A percentile compares a stretch with the other conserved stretches of the same genome.
These are phyloP conservation scores for Brassica nigra DNA, from an alignment of 345 rosid genomes.

Conservation along the genomic window DNA sequence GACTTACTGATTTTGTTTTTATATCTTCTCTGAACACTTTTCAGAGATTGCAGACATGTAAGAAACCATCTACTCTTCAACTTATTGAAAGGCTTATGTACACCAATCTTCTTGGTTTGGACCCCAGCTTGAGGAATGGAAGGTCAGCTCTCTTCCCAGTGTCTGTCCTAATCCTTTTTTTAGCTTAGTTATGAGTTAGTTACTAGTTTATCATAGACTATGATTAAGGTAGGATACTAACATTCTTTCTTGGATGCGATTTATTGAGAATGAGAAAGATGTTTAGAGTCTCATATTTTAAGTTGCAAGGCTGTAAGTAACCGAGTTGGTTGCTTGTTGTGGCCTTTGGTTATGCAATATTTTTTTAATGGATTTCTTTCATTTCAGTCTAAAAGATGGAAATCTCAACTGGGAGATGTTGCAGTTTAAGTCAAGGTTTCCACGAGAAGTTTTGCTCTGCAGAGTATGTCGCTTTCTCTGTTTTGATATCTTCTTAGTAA, in stretches of 20 bases:
- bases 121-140: slow-evolving; percentile 76
- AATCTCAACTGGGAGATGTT: slow-evolving; percentile 86
- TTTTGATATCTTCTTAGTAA: not conserved
- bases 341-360: not conserved
- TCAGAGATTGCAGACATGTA: slow-evolving; percentile 80
- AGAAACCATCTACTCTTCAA: slow-evolving; percentile 79
- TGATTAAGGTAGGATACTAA: not conserved
- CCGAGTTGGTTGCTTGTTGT: not conserved
- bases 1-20: not conserved
- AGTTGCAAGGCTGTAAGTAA: not conserved
- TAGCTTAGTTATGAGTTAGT: slow-evolving; percentile 1
- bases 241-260: not conserved
- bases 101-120: slow-evolving; percentile 80
- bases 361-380: slow-evolving; percentile 22
- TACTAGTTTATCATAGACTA: not conserved
- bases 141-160: slow-evolving; percentile 48
- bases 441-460: slow-evolving; percentile 94
- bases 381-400: slow-evolving; percentile 85
- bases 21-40: slow-evolving; percentile 6
- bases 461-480: slow-evolving; percentile 56
- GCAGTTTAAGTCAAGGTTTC: slow-evolving; percentile 92
- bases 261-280: not conserved
- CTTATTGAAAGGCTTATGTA: slow-evolving; percentile 66
- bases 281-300: not conserved
- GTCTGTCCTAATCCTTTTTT: not conserved